Base-by-base conservation (phyloP, 1,139 yeast genomes). In the Zygosaccharomyces sapae region DNA sequence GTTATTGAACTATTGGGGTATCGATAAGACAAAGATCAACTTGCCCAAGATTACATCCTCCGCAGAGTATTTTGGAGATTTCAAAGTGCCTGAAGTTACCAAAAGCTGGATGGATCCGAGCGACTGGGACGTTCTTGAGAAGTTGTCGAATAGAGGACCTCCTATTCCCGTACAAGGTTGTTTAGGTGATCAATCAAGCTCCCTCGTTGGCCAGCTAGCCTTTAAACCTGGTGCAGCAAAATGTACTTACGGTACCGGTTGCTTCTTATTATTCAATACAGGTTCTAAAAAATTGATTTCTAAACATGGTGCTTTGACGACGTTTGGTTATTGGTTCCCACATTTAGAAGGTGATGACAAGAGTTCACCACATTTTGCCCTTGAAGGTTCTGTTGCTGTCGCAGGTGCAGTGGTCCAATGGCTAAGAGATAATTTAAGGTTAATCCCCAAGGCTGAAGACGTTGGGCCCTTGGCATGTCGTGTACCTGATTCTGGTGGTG, bases 191-290 rank as follows among this genome's bases (percentile, higher is more conserved):
- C 97, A 90, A 71, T 81, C 92, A 50, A 90, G 97, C 3, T 94
- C 97, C 3, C 71, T 90, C 53, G 96, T 89, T 44, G 97, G 97
- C 30, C 97, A 90, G 69, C 70, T 87, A 67, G 96, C 96, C 1
- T 80, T 87, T 61, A 75, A 77, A 55, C 76, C 81, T 29, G 97
- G 97, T 48, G 80, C 85, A 45, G 96, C 96, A 36, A 90, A 90
- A 69, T 87, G 95, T 74, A 90, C 97, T n/a, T 90, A 89, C 64
- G 97, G 97, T 56, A 90, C 97, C 2, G 97, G 97, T 55, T 88
- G 96, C 67, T 90, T 90, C 76, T 69, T 90, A 55, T 74, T 90
- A 55, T 88, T 86, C 74, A 90, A 90, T 70, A 87, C 96, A 2
- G 97, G 97, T 47, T 68, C 73, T 29, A 67, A 73, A 41, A 79